A percentile compares a stretch with the other conserved stretches of the same genome.
phyloP scores from a whole-genome alignment of 306 rosid species.

The Neltuma alba region DNA sequence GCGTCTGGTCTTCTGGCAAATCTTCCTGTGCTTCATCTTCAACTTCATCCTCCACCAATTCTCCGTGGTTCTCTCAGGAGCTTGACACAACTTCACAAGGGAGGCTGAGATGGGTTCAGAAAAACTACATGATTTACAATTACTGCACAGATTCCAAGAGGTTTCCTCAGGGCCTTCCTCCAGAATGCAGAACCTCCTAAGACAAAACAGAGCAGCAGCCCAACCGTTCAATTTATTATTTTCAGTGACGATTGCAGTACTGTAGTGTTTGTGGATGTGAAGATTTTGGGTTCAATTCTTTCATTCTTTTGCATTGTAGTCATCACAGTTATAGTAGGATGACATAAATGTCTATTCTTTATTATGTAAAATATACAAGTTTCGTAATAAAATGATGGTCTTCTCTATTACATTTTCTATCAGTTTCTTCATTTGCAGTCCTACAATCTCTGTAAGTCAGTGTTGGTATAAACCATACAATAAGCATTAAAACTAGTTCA shows the following conservation, averaged over 20 bases:
- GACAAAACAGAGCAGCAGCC: background rate
- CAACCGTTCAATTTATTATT: too few relatives aligned
- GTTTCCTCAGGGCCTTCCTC: constrained; percentile 63
- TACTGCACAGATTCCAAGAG: constrained; percentile 57
- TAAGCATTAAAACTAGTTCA: too few relatives aligned
- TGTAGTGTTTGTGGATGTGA: constrained; percentile 2
- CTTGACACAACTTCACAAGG: constrained; percentile 42
- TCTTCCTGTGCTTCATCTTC: constrained; percentile 51
- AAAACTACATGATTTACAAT: constrained; percentile 65
- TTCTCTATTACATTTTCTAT: background rate
- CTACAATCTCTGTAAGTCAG: too few relatives aligned
- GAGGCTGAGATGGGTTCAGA: constrained; percentile 54
- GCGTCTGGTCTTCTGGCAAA: constrained; percentile 38
- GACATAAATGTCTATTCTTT: background rate
- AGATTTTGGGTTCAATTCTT: background rate
- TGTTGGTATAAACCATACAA: too few relatives aligned
- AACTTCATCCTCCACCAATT: too few relatives aligned
- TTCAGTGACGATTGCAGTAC: background rate
- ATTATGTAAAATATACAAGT: background rate
- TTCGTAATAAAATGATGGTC: background rate
- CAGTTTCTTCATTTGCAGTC: background rate
- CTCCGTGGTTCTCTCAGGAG: constrained; percentile 45
- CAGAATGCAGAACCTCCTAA: constrained; percentile 35
- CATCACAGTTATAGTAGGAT: background rate
- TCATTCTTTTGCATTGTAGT: background rate